Base-by-base conservation (phyloP, 768 basidiomycete species). In the Panellus pusillus region DNA sequence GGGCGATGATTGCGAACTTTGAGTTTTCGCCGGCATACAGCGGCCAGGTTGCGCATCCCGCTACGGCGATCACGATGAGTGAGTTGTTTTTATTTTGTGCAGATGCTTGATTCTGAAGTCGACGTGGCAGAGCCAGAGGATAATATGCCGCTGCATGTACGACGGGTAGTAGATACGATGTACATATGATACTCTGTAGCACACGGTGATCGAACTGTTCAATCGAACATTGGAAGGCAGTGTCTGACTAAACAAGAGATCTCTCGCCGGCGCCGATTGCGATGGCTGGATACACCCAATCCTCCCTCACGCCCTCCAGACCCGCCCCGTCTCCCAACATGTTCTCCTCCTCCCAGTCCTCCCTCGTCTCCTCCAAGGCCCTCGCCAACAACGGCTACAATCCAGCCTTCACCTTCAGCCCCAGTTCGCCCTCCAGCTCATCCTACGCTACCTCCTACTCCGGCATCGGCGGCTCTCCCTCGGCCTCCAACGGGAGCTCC, bases 401-500 rank as follows among this genome's bases (percentile, higher is more conserved):
- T 61, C 65, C 81, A 1, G 80, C 85, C 1, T 84, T 84, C 62
- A 75, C 81, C 4, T 74, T 81, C 63, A 70, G 75, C 54, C 77
- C 71, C 51, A 68, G 74, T 20, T 74, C 79, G 3, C 75, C 82
- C 14, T 78, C 83, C 1, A 71, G 75, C 43, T 85, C 87, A 0
- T 80, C 86, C 4, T 88, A 87, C 66, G 73, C 77, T 18, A 64
- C 80, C 13, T 77, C 81, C n/a, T 91, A 91, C 70, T 80, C 86
- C 7, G 89, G 91, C 50, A 92, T 92, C 57, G 91, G 91, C 44
- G 91, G 82, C 41, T 87, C 89, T 1, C 91, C 91, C 27, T 51
- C 55, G 1, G 14, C 46, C 9, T 52, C 47, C 80, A 81, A 68
- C 78, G 84, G 68, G 50, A 73, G 70, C 37, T 54, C 63, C 19